Base-by-base conservation (phyloP, 1,284 basidiomycete genomes). In the Cryptococcus floricola region DNA sequence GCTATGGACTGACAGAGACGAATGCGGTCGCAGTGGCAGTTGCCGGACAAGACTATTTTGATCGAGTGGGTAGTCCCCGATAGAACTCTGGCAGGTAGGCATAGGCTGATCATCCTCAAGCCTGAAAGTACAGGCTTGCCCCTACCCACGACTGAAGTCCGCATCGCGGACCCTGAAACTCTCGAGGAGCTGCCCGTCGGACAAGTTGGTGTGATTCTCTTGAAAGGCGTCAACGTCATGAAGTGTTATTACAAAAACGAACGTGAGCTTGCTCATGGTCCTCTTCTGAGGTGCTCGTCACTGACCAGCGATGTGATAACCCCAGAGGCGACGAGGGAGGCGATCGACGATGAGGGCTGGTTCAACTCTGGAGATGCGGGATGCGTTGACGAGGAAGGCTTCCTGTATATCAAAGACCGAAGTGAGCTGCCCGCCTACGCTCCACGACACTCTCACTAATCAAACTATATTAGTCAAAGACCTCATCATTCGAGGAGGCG, bases 1-100 rank as follows among this genome's bases (percentile, higher is more conserved):
- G 70, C 1, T 75, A 73, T 42, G 74, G 74, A 4, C 57, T 75
- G 65, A 72, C 71, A 0, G 74, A 75, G 63, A 73, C 72, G 3
- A 71, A 70, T 19, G 72, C 68, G 0, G 66, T 68, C 52, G 66
- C 68, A 16, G 68, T 66, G 45, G 66, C 66, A 1, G 50, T 72
- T 16, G 64, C 65, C 12, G 73, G 73, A 4, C 42, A 42, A n/a
- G 73, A 75, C 54, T 75, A 73, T 50, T 18, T 69, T 4, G 57
- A 59, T 9, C 49, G 62, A 23, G 70, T 70, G 54, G 63, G 68
- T 60, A 12, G 3, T n/a, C 6, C 31, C 1, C 4, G 31, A 34
- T 31, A 4, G 6, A 14, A 6, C 6, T 49, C 16, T 39, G 4
- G 37, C 10, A 12, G 16, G 18, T 39, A 5, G 3, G 19, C 25